These are phyloP conservation scores for Nicotiana noctiflora DNA, from an alignment of 257 asterid genomes.

Conservation along the genomic window DNA sequence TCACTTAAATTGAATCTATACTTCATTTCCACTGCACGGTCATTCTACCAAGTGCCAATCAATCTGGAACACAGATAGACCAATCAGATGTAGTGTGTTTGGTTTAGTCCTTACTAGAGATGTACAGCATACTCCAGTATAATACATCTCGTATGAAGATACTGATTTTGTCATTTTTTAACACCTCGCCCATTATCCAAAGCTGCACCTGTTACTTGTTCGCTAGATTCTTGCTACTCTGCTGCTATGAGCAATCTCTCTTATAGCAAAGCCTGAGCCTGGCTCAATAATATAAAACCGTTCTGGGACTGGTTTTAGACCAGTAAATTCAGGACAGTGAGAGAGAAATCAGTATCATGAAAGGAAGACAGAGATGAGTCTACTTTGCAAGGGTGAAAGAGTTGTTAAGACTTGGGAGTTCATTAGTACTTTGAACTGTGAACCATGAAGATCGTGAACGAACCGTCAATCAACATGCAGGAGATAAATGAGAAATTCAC, in stretches of 20 bases:
- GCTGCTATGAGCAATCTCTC: not conserved
- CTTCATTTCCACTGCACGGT: not conserved
- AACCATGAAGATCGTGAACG: not conserved
- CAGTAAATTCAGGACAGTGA: not conserved
- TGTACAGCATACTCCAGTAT: not conserved
- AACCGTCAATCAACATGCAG: not conserved
- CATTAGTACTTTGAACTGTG: not conserved
- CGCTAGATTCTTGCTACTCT: not conserved
- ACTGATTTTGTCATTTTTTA: not conserved
- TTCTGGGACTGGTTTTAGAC: not conserved
- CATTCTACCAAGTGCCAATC: not conserved
- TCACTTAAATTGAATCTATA: not conserved
- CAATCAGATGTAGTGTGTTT: not conserved
- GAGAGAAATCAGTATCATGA: not conserved
- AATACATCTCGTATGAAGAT: not conserved
- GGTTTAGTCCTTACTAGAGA: not conserved
- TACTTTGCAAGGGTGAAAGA: not conserved
- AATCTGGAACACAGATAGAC: not conserved
- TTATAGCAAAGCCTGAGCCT: not conserved
- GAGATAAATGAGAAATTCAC: not conserved
- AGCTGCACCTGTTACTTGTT: not conserved
- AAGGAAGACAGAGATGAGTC: not conserved
- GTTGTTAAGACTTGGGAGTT: not conserved
- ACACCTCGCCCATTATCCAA: not conserved
- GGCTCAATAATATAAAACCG: not conserved